Evolutionary conservation across 257 asterid genomes (phyloP).

Genomic region (Handroanthus guayacan): DNA sequence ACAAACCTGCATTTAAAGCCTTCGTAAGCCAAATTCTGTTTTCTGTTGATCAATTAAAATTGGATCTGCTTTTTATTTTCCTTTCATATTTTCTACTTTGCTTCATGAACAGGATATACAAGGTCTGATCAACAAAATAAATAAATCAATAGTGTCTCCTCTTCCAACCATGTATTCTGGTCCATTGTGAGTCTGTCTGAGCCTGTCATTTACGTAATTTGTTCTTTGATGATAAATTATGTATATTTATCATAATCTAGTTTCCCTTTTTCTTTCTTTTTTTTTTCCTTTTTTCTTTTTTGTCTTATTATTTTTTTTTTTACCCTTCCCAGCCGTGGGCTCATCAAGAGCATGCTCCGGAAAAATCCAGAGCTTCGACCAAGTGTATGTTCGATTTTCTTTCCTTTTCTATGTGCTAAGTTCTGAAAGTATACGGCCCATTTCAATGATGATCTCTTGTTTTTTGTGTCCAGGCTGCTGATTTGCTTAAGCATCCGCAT

Average conservation of each 20-base stretch:
- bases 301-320: slow-evolving; percentile 27
- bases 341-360: slow-evolving; percentile 93
- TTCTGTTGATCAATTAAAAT: background rate
- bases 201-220: background rate
- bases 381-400: slow-evolving; percentile 61
- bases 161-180: slow-evolving; percentile 87
- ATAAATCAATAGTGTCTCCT: slow-evolving; percentile 88
- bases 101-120: slow-evolving; percentile 83
- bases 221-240: background rate
- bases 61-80: background rate
- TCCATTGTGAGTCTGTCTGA: slow-evolving; percentile 76
- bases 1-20: slow-evolving; percentile 90
- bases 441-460: background rate
- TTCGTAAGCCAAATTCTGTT: slow-evolving; percentile 66
- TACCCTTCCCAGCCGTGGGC: slow-evolving; percentile 71
- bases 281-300: slow-evolving; percentile 27
- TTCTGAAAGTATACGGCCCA: too few species aligned
- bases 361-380: slow-evolving; percentile 93
- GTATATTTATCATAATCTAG: too few species aligned
- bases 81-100: slow-evolving; percentile 13
- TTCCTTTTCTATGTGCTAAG: background rate
- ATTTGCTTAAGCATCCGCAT: slow-evolving; percentile 80
- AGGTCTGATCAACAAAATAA: slow-evolving; percentile 93
- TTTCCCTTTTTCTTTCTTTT: slow-evolving; percentile 12
- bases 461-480: slow-evolving; percentile 74